phyloP scores from a whole-genome alignment of 768 basidiomycete species.

The Lyophyllum semitale region DNA sequence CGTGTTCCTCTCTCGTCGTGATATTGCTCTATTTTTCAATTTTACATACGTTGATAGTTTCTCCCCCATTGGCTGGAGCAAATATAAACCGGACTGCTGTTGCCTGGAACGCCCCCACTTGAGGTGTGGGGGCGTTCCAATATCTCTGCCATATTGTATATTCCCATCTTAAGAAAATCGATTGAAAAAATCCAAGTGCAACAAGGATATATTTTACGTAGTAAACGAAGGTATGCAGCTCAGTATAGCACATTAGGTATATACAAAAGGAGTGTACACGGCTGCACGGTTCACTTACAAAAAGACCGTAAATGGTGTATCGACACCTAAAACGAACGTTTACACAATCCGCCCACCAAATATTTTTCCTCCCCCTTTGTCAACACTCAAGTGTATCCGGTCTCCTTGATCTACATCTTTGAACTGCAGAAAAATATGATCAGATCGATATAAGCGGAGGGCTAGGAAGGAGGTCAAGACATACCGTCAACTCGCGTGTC shows the following conservation, averaged over 20 bases:
- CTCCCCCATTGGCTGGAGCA: slow-evolving; percentile 15
- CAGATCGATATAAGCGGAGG: slow-evolving; percentile 20
- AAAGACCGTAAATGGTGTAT: background rate
- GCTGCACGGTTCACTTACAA: too few relatives aligned
- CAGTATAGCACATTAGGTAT: background rate
- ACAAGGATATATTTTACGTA: background rate
- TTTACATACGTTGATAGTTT: slow-evolving; percentile 10
- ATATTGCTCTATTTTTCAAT: slow-evolving; percentile 15
- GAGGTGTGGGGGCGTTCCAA: slow-evolving; percentile 6
- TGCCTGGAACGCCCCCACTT: slow-evolving; percentile 12
- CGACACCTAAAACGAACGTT: background rate
- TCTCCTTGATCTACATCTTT: slow-evolving; percentile 51
- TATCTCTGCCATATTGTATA: background rate
- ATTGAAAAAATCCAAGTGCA: background rate
- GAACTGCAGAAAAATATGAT: slow-evolving; percentile 34
- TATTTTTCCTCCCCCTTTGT: slow-evolving; percentile 50
- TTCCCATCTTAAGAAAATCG: background rate
- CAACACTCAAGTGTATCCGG: slow-evolving; percentile 53
- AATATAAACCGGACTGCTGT: slow-evolving; percentile 12
- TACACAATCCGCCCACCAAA: slow-evolving; percentile 13
- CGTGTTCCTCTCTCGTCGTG: slow-evolving; percentile 7
- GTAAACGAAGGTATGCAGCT: background rate
- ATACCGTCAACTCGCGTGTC: slow-evolving; percentile 75
- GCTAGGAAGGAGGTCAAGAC: background rate
- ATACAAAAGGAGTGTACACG: background rate